A percentile compares a stretch with the other conserved stretches of the same genome.
Conservation (phyloP, 768 basidiomycete species). For the Hygrophorus russula region DNA sequence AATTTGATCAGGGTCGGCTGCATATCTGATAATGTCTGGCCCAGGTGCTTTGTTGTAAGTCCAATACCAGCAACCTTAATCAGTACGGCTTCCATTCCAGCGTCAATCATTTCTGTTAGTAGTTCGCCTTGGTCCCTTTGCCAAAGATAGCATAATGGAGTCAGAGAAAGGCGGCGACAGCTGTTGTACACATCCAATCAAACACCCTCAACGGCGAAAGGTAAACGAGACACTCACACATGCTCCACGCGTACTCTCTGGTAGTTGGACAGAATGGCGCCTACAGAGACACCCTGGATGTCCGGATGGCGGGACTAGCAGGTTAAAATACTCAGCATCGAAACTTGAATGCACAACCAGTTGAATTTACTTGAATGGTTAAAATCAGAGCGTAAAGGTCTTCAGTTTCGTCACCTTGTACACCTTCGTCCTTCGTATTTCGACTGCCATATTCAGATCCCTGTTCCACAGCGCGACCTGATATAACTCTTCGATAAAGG, state of each 20-base stretch:
- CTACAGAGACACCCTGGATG: conserved; percentile 80
- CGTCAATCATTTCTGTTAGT: conserved; percentile 75
- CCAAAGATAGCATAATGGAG: conserved; percentile 86
- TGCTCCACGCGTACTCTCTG: conserved; percentile 96
- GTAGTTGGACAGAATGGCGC: conserved; percentile 95
- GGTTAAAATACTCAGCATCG: conserved; percentile 2
- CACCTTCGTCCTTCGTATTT: conserved; percentile 34
- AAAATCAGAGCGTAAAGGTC: conserved; percentile 70
- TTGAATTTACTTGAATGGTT: conserved; percentile 56
- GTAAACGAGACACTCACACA: conserved; percentile 51
- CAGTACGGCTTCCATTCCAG: conserved; percentile 69
- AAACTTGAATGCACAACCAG: neutral
- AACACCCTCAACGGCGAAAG: neutral
- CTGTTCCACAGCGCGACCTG: conserved; percentile 70
- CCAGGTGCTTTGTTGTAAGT: conserved; percentile 65
- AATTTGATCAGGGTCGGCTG: conserved; percentile 60
- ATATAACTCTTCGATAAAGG: conserved; percentile 72
- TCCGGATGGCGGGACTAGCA: conserved; percentile 65
- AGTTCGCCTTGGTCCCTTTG: conserved; percentile 83
- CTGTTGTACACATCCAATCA: conserved; percentile 25
- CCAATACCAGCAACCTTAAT: conserved; percentile 98
- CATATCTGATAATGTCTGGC: conserved; percentile 65
- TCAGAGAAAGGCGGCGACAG: conserved; percentile 70
- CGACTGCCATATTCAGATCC: conserved; percentile 79
- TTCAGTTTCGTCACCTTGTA: conserved; percentile 89